These are phyloP conservation scores for button mushroom (Agaricus bisporus) DNA, from an alignment of 768 basidiomycete species.

Conservation along the genomic window DNA sequence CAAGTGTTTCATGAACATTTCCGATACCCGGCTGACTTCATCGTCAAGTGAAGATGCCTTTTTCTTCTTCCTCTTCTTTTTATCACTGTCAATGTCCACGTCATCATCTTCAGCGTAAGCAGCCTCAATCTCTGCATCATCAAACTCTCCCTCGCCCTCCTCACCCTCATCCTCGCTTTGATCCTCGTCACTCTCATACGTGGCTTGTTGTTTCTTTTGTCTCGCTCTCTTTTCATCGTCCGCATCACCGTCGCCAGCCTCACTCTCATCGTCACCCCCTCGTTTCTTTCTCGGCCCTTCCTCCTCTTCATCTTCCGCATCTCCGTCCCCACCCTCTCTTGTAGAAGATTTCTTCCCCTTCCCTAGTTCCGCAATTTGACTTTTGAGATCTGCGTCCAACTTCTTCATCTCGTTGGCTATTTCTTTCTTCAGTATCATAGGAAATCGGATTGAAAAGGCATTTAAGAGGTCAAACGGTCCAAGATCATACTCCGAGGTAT, in stretches of 20 bases:
- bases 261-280: constrained; percentile 63
- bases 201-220: constrained; percentile 66
- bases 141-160: constrained; percentile 36
- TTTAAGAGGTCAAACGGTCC: constrained; percentile 65
- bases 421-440: constrained; percentile 77
- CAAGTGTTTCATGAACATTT: constrained; percentile 51
- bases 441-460: constrained; percentile 70
- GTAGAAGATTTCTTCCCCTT: constrained; percentile 57
- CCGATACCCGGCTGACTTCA: constrained; percentile 37
- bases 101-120: constrained; percentile 48
- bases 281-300: constrained; percentile 25
- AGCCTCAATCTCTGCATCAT: constrained; percentile 59
- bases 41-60: constrained; percentile 31
- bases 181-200: constrained; percentile 71
- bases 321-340: constrained; percentile 44
- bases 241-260: constrained; percentile 78
- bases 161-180: constrained; percentile 47
- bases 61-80: constrained; percentile 17
- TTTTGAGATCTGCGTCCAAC: constrained; percentile 71
- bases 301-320: constrained; percentile 50
- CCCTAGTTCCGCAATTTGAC: constrained; percentile 76
- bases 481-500: constrained; percentile 76
- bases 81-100: constrained; percentile 20
- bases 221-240: constrained; percentile 70
- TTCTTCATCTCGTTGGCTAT: constrained; percentile 83